A percentile compares a stretch with the other conserved stretches of the same genome.
Conservation (phyloP, 805 yeast genomes). For the Monosporozyma servazzii region DNA sequence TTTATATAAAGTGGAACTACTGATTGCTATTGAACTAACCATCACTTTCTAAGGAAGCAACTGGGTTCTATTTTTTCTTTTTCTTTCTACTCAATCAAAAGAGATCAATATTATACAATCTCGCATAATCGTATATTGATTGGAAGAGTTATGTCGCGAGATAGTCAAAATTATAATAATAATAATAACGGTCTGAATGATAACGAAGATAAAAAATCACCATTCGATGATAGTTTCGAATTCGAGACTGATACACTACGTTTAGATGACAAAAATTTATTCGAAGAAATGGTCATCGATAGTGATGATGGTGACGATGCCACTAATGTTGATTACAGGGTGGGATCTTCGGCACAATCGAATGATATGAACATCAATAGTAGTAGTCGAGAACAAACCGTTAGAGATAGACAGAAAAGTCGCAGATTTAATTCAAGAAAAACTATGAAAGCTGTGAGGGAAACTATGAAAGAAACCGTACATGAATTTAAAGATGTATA, state of each 20-base stretch:
- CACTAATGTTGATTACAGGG: not conserved
- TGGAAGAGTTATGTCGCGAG: not conserved
- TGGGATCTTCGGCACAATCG: not conserved
- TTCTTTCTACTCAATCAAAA: no score
- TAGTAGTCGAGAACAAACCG: constrained; percentile 54
- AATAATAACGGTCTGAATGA: not conserved
- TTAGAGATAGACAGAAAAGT: constrained; percentile 59
- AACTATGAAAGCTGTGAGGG: constrained; percentile 43
- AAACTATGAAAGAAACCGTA: constrained; percentile 29
- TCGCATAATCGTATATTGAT: not conserved
- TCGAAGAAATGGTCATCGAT: constrained; percentile 5
- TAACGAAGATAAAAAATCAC: constrained; percentile 14
- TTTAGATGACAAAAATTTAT: constrained; percentile 1
- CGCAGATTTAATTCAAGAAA: constrained; percentile 46
- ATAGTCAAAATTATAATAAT: constrained; percentile 3
- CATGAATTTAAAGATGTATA: constrained; percentile 11
- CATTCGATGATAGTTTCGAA: constrained; percentile 25
- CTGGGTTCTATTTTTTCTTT: not conserved
- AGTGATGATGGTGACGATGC: not conserved
- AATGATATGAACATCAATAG: not conserved
- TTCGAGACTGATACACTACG: constrained; percentile 12
- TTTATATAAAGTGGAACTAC: no score
- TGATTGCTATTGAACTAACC: no score
- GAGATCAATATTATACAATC: not conserved
- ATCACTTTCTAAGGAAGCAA: no score